Evolutionary conservation across 345 rosid genomes (phyloP).

Genomic region (Eucalyptus tenuipes): DNA sequence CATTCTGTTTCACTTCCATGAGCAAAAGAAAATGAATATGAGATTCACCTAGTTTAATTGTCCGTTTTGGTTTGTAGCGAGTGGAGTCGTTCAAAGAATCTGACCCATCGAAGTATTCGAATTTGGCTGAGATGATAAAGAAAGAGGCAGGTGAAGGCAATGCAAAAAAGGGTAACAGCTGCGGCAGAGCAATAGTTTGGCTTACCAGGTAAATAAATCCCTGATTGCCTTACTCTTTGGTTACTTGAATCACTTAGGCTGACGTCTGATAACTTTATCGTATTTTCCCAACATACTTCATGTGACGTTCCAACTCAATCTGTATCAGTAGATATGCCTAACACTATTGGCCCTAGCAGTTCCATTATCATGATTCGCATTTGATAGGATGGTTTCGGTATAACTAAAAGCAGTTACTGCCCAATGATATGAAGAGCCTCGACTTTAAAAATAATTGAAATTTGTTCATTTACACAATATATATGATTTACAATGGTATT

Average conservation of each 20-base stretch:
- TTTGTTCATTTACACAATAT: background rate
- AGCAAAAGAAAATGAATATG: background rate
- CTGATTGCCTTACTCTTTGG: background rate
- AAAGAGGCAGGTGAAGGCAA: slow-evolving; percentile 55
- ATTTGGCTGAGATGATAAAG: slow-evolving; percentile 60
- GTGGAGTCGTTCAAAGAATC: slow-evolving; percentile 49
- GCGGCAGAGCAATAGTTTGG: slow-evolving; percentile 81
- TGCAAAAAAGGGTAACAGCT: slow-evolving; percentile 40
- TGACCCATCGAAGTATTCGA: slow-evolving; percentile 43
- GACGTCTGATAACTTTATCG: background rate
- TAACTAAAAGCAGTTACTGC: background rate
- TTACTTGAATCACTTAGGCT: background rate
- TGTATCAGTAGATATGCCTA: background rate
- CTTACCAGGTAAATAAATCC: slow-evolving; percentile 58
- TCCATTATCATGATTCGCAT: background rate
- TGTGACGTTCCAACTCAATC: background rate
- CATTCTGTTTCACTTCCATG: background rate
- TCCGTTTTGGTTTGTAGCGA: slow-evolving; percentile 21
- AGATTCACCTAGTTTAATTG: background rate
- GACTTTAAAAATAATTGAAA: background rate
- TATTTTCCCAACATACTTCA: background rate
- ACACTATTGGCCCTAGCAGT: background rate
- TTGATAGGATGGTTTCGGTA: background rate
- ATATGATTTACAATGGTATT: background rate
- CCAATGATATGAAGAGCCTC: background rate